These are phyloP conservation scores for Suhomyces sp. DNA, from an alignment of 805 yeast species.

Conservation along the genomic window DNA sequence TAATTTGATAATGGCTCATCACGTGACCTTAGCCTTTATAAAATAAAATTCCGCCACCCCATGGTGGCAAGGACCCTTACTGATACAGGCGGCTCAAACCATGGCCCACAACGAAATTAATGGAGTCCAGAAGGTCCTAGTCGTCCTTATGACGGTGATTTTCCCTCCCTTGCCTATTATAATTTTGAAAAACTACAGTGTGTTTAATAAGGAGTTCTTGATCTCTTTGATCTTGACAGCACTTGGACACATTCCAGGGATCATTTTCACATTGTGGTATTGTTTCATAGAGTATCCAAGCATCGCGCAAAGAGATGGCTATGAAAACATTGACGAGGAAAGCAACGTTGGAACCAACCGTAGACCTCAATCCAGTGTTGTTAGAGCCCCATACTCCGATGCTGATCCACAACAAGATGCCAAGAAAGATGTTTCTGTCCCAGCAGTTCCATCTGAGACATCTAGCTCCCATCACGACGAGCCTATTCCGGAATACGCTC, in stretches of 20 bases:
- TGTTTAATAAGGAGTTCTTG: slow-evolving; percentile 34
- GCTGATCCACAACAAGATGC: background rate
- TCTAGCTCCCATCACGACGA: background rate
- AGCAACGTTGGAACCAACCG: background rate
- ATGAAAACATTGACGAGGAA: slow-evolving; percentile 22
- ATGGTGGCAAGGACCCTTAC: background rate
- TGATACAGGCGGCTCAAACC: background rate
- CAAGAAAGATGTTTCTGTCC: background rate
- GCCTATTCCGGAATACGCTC: slow-evolving; percentile 5
- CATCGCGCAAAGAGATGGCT: slow-evolving; percentile 15
- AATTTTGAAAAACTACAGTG: slow-evolving; percentile 25
- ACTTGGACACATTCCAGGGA: slow-evolving; percentile 34
- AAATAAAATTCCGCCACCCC: background rate
- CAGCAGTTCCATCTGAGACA: background rate
- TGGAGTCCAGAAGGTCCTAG: slow-evolving; percentile 18
- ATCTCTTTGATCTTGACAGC: slow-evolving; percentile 30
- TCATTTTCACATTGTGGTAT: slow-evolving; percentile 29
- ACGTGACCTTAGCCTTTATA: background rate
- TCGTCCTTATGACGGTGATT: slow-evolving; percentile 30
- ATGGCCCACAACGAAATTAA: background rate
- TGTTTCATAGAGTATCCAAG: slow-evolving; percentile 4
- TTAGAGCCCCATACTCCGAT: background rate
- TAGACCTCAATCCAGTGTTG: background rate
- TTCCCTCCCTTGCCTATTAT: slow-evolving; percentile 41
- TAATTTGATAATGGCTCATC: background rate